phyloP scores from a whole-genome alignment of 164 flowering plant species.

The Echeveria elegans region DNA sequence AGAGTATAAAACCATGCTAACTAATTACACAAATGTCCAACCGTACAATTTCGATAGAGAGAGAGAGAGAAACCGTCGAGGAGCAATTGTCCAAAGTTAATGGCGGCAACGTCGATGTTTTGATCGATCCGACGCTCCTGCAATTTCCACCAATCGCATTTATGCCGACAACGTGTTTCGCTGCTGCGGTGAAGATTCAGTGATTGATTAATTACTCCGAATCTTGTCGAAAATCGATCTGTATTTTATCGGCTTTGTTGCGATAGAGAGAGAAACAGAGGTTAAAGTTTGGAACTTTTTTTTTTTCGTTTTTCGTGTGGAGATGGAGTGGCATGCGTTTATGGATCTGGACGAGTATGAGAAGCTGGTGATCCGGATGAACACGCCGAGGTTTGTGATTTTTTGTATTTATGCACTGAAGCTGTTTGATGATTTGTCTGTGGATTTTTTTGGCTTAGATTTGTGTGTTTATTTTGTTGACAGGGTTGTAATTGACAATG shows the following conservation, averaged over 20 bases:
- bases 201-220: background rate
- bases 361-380: constrained; percentile 78
- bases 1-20: background rate
- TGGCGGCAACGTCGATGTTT: constrained; percentile 8
- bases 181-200: background rate
- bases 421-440: background rate
- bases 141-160: background rate
- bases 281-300: background rate
- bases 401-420: background rate
- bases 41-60: background rate
- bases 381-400: constrained; percentile 54
- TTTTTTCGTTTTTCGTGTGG: too few species aligned
- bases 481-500: constrained; percentile 95
- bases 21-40: background rate
- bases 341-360: constrained; percentile 71
- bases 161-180: background rate
- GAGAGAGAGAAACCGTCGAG: background rate
- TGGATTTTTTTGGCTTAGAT: constrained; percentile 9
- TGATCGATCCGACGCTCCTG: background rate
- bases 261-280: background rate
- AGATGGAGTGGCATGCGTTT: constrained; percentile 44
- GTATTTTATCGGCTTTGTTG: background rate
- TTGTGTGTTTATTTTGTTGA: background rate
- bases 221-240: background rate
- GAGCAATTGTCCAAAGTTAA: background rate